Base-by-base conservation (phyloP, 805 yeast species). In the Ogataea zsoltii region DNA sequence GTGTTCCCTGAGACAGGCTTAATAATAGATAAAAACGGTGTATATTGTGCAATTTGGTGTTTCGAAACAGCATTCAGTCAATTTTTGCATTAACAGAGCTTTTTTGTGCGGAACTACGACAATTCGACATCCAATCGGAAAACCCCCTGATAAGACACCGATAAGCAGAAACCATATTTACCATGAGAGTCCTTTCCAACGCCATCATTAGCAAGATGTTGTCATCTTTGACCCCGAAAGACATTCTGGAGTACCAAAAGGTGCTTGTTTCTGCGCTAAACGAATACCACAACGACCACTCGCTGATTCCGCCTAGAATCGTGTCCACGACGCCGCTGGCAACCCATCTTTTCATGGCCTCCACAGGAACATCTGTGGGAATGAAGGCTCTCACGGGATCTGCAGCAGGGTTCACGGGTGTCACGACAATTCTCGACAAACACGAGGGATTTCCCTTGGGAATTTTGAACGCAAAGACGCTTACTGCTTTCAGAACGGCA, bases 401-500 rank as follows among this genome's bases (percentile, higher is more conserved):
- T 0, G 67, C 68, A 2, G 62, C 72, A 26, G 88, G 88, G 0
- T 80, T 82, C 54, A 77, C 73, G 23, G 89, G 88, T 1, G 67
- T 76, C 5, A 74, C 82, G 2, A 58, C 75, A 21, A 67, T 82
- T 10, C 51, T 82, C 19, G 76, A 80, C 51, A 74, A 76, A 37
- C 50, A 56, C 6, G 73, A 74, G 19, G 89, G 88, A 2, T 67
- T 66, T 23, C 59, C 80, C 7, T 39, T 61, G 9, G 88, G 85
- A 2, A 65, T 82, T 2, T 57, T 83, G 30, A 81, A 80, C 54
- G 88, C 85, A 2, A 68, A 69, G 42, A 71, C 80, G 1, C 60
- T 82, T 31, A 83, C 88, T 2, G 88, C 85, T 0, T 80, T 82
- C 50, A 70, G 88, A 57, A 83, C 89, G 3, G 87, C 87, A 0